These are phyloP conservation scores for Suhomyces emberorum DNA, from an alignment of 805 yeast species.

Conservation along the genomic window DNA sequence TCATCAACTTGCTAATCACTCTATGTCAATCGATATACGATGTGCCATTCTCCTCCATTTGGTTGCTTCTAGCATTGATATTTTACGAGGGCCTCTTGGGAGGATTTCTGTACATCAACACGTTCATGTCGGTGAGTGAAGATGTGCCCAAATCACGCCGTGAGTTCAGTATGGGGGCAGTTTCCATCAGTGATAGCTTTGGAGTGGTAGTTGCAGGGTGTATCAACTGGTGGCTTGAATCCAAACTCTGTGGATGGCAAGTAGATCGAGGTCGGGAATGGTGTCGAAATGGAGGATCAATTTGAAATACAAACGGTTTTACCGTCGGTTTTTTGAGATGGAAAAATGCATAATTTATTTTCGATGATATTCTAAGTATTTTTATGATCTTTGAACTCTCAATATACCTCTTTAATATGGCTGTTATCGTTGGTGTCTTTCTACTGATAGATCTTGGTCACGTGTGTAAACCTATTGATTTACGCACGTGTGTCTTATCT, in stretches of 20 bases:
- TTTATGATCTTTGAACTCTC: too few relatives aligned
- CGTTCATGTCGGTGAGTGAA: conserved; percentile 75
- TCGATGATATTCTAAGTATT: too few relatives aligned
- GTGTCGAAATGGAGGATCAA: too few relatives aligned
- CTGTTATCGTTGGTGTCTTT: too few relatives aligned
- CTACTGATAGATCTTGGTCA: too few relatives aligned
- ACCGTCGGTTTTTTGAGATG: too few relatives aligned
- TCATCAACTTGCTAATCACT: conserved; percentile 55
- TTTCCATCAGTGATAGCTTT: conserved; percentile 76
- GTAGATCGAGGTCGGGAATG: conserved; percentile 71
- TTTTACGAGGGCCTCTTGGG: conserved; percentile 91
- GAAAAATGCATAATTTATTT: too few relatives aligned
- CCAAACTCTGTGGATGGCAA: conserved; percentile 68
- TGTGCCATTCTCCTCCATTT: conserved; percentile 55
- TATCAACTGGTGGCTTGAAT: conserved; percentile 72
- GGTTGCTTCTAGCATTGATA: conserved; percentile 57
- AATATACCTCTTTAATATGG: too few relatives aligned
- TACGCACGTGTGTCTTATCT: too few relatives aligned
- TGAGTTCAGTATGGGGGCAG: conserved; percentile 74
- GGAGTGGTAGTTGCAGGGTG: conserved; percentile 84
- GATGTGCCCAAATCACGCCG: conserved; percentile 36
- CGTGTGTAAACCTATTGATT: too few relatives aligned
- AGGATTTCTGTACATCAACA: conserved; percentile 86
- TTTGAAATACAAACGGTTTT: too few relatives aligned
- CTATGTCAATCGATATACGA: conserved; percentile 62